Evolutionary conservation across 495 filamentous ascomycete species (phyloP), one percentile per base, ranked within the genome.

Genomic region (Talaromyces borbonicus): DNA sequence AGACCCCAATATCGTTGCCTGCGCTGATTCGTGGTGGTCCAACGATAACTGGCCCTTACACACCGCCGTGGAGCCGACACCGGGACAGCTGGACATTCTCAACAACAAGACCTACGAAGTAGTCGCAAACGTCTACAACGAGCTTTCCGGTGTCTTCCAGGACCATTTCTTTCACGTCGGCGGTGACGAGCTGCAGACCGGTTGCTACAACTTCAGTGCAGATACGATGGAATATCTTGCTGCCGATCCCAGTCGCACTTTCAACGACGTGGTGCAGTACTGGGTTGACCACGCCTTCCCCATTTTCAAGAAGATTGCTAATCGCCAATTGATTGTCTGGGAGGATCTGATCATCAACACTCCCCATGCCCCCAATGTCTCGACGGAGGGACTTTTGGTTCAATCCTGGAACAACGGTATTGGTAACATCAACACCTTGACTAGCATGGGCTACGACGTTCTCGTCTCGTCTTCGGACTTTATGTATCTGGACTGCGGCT

Each of bases 101-200:
- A 69, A 74, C 53, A 58, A 64, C 55, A 67, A 68, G 46, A 78
- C 74, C 18, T 78, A 78, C 49, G 67, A 69, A 8, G 67, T 71
- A 5, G 70, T 75, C 12, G 51, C 56, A 18, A 66, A 74, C 16
- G 73, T 78, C 8, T 76, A 76, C 57, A 61, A 62, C 8, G 74
- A 78, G 47, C 56, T 78, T 16, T 72, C 74, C 2, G 57, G 48
- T 1, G 58, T 78, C 47, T 78, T 78, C 59, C 48, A 58, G 0
- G 74, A 78, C 49, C 56, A 69, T 48, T 74, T 66, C 58, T 78
- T 78, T 63, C 74, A 78, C 45, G 66, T 74, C 20, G 74, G 74
- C 25, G 73, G 56, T 16, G 74, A 78, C 44, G 74, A 78, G 54
- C 54, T 78, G 32, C 71, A 75, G 47, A 52, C 61, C 11, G 59